Conservation (phyloP, 768 basidiomycete species). For the Boletellus ananas region DNA sequence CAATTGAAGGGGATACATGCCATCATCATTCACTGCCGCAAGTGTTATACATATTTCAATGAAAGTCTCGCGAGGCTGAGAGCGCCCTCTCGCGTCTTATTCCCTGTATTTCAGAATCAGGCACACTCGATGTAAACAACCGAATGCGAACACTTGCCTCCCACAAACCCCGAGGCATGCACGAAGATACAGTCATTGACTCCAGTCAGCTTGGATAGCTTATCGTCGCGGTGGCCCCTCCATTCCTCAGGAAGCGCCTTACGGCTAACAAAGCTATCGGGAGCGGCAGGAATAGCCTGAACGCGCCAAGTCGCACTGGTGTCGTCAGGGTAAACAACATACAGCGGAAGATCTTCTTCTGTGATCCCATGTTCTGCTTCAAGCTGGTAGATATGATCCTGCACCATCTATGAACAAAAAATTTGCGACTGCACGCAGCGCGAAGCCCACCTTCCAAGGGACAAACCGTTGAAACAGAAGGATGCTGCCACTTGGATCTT, state of each 20-base stretch:
- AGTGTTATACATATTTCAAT: slow-evolving; percentile 35
- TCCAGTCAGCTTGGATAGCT: slow-evolving; percentile 66
- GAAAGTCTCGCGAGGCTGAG: slow-evolving; percentile 73
- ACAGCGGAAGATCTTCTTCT: slow-evolving; percentile 57
- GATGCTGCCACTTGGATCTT: slow-evolving; percentile 73
- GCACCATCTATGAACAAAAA: slow-evolving; percentile 13
- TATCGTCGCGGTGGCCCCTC: slow-evolving; percentile 88
- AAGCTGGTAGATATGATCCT: slow-evolving; percentile 90
- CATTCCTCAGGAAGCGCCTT: slow-evolving; percentile 92
- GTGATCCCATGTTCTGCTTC: slow-evolving; percentile 56
- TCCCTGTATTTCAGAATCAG: slow-evolving; percentile 47
- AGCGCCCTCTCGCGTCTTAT: slow-evolving; percentile 87
- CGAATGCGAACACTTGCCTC: slow-evolving; percentile 50
- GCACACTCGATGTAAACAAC: neutral
- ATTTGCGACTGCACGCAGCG: neutral
- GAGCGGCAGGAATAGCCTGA: slow-evolving; percentile 81
- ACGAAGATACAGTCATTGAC: slow-evolving; percentile 86
- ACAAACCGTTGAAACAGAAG: slow-evolving; percentile 75
- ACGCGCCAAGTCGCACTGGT: slow-evolving; percentile 75
- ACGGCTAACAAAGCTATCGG: slow-evolving; percentile 85
- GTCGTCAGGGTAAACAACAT: slow-evolving; percentile 90
- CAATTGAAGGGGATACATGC: slow-evolving; percentile 12
- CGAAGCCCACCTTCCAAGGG: slow-evolving; percentile 75
- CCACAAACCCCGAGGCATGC: slow-evolving; percentile 96
- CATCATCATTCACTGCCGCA: slow-evolving; percentile 16